Conservation (phyloP, 2,329 filamentous ascomycete species). For the Aspergillus fumigatus region DNA sequence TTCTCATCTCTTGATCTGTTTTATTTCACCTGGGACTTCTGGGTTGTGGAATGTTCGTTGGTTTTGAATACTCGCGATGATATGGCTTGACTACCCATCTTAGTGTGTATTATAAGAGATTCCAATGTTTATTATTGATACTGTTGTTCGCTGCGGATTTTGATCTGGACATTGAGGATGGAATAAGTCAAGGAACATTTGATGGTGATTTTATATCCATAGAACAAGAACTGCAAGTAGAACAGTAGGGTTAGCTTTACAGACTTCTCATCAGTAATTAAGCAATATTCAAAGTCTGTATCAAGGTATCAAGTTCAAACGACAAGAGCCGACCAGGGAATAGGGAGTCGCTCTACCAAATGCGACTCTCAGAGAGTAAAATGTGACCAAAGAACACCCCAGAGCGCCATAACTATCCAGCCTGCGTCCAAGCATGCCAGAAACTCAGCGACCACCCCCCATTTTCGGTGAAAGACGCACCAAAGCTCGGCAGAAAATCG, state of each 20-base stretch:
- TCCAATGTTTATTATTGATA: not conserved
- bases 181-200: not conserved
- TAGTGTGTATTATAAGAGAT: not conserved
- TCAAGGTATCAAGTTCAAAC: not conserved
- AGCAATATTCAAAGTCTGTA: not conserved
- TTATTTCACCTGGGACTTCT: not conserved
- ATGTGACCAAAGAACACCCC: not conserved
- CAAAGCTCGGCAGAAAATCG: not conserved
- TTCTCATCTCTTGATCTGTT: not conserved
- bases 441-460: not conserved
- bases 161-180: not conserved
- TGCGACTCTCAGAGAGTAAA: not conserved
- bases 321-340: not conserved
- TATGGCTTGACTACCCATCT: not conserved
- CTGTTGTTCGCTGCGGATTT: not conserved
- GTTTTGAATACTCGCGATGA: not conserved
- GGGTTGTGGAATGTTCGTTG: not conserved
- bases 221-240: not conserved
- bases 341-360: not conserved
- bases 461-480: not conserved
- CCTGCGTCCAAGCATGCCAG: too few species aligned
- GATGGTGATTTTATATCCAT: not conserved
- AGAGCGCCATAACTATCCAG: not conserved
- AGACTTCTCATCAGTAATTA: not conserved
- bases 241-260: not conserved